Evolutionary conservation across 148 eudicot genomes (phyloP), one percentile per base, ranked within the genome.

Genomic region (Hydrangea macrophylla): DNA sequence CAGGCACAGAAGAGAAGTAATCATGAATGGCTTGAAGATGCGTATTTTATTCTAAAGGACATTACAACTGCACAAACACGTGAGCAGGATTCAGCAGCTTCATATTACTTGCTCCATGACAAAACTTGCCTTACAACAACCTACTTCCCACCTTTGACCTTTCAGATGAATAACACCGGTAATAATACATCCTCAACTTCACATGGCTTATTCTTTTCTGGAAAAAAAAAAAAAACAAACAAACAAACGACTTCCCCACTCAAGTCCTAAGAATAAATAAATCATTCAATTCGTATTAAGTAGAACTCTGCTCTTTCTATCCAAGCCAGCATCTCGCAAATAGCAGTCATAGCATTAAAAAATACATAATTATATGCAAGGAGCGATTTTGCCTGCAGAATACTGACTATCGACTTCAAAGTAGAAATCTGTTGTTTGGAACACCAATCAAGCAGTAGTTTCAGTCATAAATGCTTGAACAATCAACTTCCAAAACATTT

Each of bases 361-460:
- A 48, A 17, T 53, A 31, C 45, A 36, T 11, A 32, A 1, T 32
- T 50, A 51, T 35, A 15, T n/a, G 60, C 13, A 54, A 13, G 40
- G 26, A 30, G 24, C 18, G 17, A 1, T 9, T 37, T 15, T n/a
- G 9, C 23, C 24, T 35, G 5, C 35, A 20, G 28, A 17, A 60
- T 3, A 32, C 24, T 17, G 11, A 24, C 22, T 15, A 36, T 6
- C 6, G 26, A 60, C 1, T n/a, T 31, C 24, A 9, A 31, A 4
- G 0, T 58, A n/a, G 62, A 25, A 58, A 31, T 2, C 58, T 58
- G 7, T 58, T 20, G 9, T 58, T 58, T 26, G 40, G 11, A 7
- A 64, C 25, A 64, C 28, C 15, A 64, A 27, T 27, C 37, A 64
- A 44, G 36, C 55, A 45, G 42, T 53, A 44, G 26, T 2, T 64